Evolutionary conservation across 495 filamentous ascomycete species (phyloP), one percentile per base, ranked within the genome.

Genomic region (Aspergillus bridgeri): DNA sequence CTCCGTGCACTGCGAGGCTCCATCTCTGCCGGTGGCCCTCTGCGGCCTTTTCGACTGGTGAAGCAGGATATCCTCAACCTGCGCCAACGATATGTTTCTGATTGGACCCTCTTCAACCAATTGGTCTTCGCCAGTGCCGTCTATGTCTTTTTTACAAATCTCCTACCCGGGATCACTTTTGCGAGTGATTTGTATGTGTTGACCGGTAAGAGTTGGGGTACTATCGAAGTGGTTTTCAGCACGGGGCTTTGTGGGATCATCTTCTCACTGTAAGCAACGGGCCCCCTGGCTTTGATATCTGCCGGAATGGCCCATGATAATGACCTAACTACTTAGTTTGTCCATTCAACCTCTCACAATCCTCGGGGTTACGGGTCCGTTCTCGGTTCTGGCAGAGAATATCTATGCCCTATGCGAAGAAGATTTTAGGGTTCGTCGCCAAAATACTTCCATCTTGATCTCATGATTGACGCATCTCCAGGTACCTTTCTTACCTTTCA

Each of bases 71-170:
- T 84, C 18, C 46, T 69, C 3, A 85, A 85, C 46, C 62, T 87
- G 17, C 75, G 78, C 13, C 61, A 64, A 8, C 73, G 83, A 60
- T 89, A 84, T 70, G 52, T 79, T 2, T 88, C 84, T 2, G 87
- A 89, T 68, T 89, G 87, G 86, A 79, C 69, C 2, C 61, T 78
- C 15, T 89, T 90, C 72, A 89, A 89, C 62, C 87, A 90, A 61
- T 70, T 88, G 52, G 72, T 90, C 11, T 75, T 90, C 59, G 87
- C 87, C 11, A 86, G 83, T 47, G 85, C 87, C 2, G 83, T 90
- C 18, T 89, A 86, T 69, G 80, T 90, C 21, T 90, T 89, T 68
- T 90, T 90, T 59, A 89, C 86, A 17, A 90, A 90, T 67, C 72
- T 90, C 1, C 73, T 90, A 5, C 87, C 87, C 0, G 86, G 87